Evolutionary conservation across 169 alveolate species (phyloP), one percentile per base, ranked within the genome.

Genomic region (Cryptosporidium xiaoi): DNA sequence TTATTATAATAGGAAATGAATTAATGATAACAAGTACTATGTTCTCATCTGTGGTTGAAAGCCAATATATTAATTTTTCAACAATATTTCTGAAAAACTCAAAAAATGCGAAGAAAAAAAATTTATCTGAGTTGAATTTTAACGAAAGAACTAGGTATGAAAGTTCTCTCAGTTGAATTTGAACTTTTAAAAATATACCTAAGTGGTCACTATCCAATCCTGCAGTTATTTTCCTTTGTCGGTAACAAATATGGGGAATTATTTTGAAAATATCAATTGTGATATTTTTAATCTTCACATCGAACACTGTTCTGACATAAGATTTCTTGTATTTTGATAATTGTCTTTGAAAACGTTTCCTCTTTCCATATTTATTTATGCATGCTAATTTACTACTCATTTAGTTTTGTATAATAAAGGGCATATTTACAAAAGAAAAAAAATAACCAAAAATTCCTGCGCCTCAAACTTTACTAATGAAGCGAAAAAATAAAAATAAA

Each of bases 1-100:
- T 62, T 46, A 77, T 40, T 62, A 62, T 18, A 24, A 40, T 56
- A 4, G 87, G 87, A 40, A 62, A 44, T 7, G 65, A 77, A 31
- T 77, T 34, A 12, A 77, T 44, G 18, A 62, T 46, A 34, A 16
- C 29, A 20, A 15, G 33, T 24, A 77, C 33, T 34, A 62, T 15
- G 24, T n/a, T 27, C 33, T 40, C 20, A 60, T 60, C 50, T 24
- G 40, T 60, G 20, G 64, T 46, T 2, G 71, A 40, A 27, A 77
- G 71, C 87, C 71, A 77, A 33, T 24, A 20, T 6, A 62, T 62
- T 13, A 77, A 24, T 40, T 40, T 53, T 53, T 53, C 64, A 53
- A 53, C 6, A n/a, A 53, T 53, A n/a, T 53, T 20, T 20, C 12
- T 53, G 29, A 53, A n/a, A n/a, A n/a, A n/a, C 20, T 53, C 33